These are phyloP conservation scores for Cryptosporidium felis DNA, from an alignment of 169 alveolate genomes.

Conservation along the genomic window DNA sequence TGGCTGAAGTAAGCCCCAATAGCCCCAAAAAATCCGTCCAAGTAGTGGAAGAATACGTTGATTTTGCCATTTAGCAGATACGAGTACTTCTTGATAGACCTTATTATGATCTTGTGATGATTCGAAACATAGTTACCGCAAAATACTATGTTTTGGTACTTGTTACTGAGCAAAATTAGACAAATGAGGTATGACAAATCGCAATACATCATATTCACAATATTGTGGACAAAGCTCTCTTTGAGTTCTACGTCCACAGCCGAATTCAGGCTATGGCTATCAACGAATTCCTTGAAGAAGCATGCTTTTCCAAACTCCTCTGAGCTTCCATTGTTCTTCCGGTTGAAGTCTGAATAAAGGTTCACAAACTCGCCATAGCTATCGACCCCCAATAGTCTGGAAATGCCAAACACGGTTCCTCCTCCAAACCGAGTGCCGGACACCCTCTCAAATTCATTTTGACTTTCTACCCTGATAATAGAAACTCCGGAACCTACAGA, in stretches of 20 bases:
- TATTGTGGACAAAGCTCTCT: constrained; percentile 5
- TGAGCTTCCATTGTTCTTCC: neutral
- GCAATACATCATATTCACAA: constrained; percentile 28
- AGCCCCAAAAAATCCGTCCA: constrained; percentile 68
- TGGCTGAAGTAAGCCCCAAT: constrained; percentile 46
- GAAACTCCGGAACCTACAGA: constrained; percentile 68
- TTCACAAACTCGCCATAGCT: constrained; percentile 15
- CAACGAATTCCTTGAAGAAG: constrained; percentile 2
- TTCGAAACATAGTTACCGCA: constrained; percentile 50
- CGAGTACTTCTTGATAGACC: constrained; percentile 8
- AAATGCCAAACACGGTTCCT: constrained; percentile 54
- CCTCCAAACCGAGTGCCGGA: constrained; percentile 67
- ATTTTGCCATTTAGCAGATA: constrained; percentile 14
- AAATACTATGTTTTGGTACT: constrained; percentile 21
- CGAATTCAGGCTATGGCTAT: neutral
- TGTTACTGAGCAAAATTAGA: neutral
- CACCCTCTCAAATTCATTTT: constrained; percentile 60
- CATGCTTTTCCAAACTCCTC: neutral
- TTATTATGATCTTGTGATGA: constrained; percentile 16
- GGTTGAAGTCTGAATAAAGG: neutral
- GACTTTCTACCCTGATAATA: constrained; percentile 19
- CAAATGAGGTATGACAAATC: constrained; percentile 43
- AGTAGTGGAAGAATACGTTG: constrained; percentile 33
- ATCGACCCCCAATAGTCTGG: constrained; percentile 16
- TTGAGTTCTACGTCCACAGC: neutral